Percentiles rank a stretch among this genome's conserved stretches.
Evolutionary conservation across 2,329 filamentous ascomycete genomes (phyloP).

Genomic region (Scedosporium boydii): DNA sequence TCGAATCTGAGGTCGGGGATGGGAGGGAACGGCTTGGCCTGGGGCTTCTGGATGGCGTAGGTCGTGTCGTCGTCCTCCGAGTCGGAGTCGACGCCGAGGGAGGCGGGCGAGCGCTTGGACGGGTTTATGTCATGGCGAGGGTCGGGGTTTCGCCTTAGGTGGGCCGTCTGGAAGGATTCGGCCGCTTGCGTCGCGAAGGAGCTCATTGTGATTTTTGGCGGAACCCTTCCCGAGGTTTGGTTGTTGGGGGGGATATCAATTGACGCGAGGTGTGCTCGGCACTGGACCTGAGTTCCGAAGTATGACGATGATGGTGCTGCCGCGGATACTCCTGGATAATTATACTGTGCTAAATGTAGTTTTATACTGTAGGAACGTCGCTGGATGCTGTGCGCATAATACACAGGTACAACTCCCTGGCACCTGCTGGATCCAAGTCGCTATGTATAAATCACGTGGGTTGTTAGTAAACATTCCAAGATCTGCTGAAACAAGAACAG

Average conservation of each 20-base stretch:
- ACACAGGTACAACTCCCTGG: no score
- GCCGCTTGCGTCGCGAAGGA: constrained; percentile 59
- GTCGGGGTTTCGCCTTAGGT: constrained; percentile 65
- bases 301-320: no score
- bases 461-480: no score
- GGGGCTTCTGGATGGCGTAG: constrained; percentile 50
- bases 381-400: no score
- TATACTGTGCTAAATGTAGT: no score
- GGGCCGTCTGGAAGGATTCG: constrained; percentile 70
- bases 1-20: constrained; percentile 92
- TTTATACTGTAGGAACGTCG: no score
- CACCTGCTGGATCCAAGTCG: no score
- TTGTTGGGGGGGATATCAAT: constrained; percentile 7
- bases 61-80: constrained; percentile 59
- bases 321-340: no score
- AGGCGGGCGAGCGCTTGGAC: constrained; percentile 28
- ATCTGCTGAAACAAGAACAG: no score
- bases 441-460: no score
- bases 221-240: background rate
- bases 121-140: constrained; percentile 70
- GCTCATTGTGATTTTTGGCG: constrained; percentile 28
- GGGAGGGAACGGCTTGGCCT: constrained; percentile 40
- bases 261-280: no score
- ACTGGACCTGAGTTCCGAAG: no score
- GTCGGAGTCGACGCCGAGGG: constrained; percentile 16